These are phyloP conservation scores for Neodidymelliopsis sp. DNA, from an alignment of 2,329 filamentous ascomycete species.

Conservation along the genomic window DNA sequence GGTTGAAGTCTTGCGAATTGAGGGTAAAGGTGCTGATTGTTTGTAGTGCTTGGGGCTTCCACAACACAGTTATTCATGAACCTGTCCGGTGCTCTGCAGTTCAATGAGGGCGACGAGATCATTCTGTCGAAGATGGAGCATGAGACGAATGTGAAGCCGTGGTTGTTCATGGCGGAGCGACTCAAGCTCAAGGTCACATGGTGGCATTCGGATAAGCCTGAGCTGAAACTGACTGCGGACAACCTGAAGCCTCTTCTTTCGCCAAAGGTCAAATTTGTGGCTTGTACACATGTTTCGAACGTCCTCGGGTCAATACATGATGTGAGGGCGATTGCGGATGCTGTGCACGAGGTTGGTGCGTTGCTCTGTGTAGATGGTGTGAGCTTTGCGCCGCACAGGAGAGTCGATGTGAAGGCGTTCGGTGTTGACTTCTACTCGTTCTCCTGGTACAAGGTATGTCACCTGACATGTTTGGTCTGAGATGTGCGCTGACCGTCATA, in stretches of 20 bases:
- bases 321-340: slow-evolving; percentile 62
- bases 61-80: slow-evolving; percentile 81
- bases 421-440: slow-evolving; percentile 81
- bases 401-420: slow-evolving; percentile 71
- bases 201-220: slow-evolving; percentile 64
- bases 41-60: slow-evolving; percentile 71
- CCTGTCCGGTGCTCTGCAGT: slow-evolving; percentile 53
- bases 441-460: slow-evolving; percentile 74
- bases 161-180: slow-evolving; percentile 71
- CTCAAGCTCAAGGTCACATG: slow-evolving; percentile 71
- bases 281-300: slow-evolving; percentile 77
- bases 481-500: slow-evolving; percentile 21
- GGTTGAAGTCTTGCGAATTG: background rate
- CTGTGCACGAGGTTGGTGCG: slow-evolving; percentile 61
- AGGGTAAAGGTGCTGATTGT: background rate
- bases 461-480: background rate
- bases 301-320: slow-evolving; percentile 76
- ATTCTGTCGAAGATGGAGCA: slow-evolving; percentile 77
- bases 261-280: slow-evolving; percentile 71
- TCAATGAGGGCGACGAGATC: slow-evolving; percentile 65
- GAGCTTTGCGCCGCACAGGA: slow-evolving; percentile 76
- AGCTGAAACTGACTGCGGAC: slow-evolving; percentile 66
- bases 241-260: slow-evolving; percentile 68
- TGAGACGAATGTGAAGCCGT: slow-evolving; percentile 78
- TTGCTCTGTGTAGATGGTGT: slow-evolving; percentile 78